These are phyloP conservation scores for Elsinoe batatas DNA, from an alignment of 2,329 filamentous ascomycete genomes.

Conservation along the genomic window DNA sequence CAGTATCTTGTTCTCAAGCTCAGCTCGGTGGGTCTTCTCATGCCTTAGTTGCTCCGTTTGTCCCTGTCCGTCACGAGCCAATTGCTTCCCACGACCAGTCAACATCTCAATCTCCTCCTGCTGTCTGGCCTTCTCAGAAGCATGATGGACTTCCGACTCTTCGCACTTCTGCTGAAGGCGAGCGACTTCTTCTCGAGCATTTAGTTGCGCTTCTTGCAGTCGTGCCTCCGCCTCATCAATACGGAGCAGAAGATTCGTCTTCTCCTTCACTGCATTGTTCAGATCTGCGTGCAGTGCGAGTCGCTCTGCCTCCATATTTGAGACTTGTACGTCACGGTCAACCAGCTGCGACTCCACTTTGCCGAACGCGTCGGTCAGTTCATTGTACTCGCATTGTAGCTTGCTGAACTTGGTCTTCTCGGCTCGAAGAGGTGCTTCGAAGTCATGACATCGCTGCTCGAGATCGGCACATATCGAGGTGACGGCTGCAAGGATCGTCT, in stretches of 20 bases:
- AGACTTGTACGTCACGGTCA: constrained; percentile 28
- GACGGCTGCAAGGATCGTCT: constrained; percentile 41
- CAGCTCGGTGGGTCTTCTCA: background rate
- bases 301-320: constrained; percentile 33
- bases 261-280: constrained; percentile 29
- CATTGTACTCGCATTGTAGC: constrained; percentile 29
- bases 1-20: background rate
- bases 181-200: constrained; percentile 32
- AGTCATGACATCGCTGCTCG: constrained; percentile 45
- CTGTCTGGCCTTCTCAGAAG: constrained; percentile 34
- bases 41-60: background rate
- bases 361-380: constrained; percentile 27
- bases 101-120: constrained; percentile 37
- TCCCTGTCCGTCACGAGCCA: background rate
- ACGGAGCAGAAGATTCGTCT: constrained; percentile 28
- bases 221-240: constrained; percentile 27
- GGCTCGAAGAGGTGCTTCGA: constrained; percentile 44
- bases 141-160: constrained; percentile 35
- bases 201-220: constrained; percentile 29
- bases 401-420: constrained; percentile 31
- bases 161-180: constrained; percentile 32
- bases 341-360: constrained; percentile 30
- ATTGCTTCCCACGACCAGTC: constrained; percentile 27
- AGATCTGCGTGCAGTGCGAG: constrained; percentile 30
- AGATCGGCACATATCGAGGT: constrained; percentile 46